These are phyloP conservation scores for Deinandra increscens DNA, from an alignment of 129 eudicot genomes.

Conservation along the genomic window DNA sequence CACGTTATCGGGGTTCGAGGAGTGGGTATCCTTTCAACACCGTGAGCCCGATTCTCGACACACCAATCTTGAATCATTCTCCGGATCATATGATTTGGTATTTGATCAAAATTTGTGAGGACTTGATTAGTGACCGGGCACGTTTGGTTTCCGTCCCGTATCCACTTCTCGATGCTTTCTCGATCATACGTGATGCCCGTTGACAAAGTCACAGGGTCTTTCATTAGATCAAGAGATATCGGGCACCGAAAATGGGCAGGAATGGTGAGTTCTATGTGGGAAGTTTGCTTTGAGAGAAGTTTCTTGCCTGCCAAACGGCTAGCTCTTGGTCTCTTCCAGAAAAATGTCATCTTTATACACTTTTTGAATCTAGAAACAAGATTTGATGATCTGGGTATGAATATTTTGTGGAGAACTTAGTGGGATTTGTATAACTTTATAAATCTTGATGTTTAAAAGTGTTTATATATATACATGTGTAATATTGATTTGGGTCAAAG, in stretches of 20 bases:
- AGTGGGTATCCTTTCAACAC: slow-evolving; percentile 82
- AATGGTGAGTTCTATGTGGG: slow-evolving; percentile 49
- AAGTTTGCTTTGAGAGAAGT: slow-evolving; percentile 22
- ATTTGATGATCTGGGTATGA: slow-evolving; percentile 24
- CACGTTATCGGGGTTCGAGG: slow-evolving; percentile 67
- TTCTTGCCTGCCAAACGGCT: slow-evolving; percentile 35
- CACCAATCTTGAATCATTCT: slow-evolving; percentile 97
- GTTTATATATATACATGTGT: slow-evolving; percentile 16
- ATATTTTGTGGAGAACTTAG: slow-evolving; percentile 3
- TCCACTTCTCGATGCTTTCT: slow-evolving; percentile 88
- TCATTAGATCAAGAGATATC: slow-evolving; percentile 83
- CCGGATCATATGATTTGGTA: slow-evolving; percentile 76
- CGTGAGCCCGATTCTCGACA: slow-evolving; percentile 56
- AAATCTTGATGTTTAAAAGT: slow-evolving; percentile 18
- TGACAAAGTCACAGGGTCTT: slow-evolving; percentile 87
- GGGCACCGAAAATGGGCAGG: slow-evolving; percentile 88
- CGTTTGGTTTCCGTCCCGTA: slow-evolving; percentile 55
- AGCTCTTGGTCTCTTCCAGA: slow-evolving; percentile 57
- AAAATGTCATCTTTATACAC: slow-evolving; percentile 47
- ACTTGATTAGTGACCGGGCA: slow-evolving; percentile 83
- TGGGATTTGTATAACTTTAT: slow-evolving; percentile 10
- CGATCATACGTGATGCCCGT: slow-evolving; percentile 94
- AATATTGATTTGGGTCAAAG: slow-evolving; percentile 37
- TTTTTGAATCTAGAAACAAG: slow-evolving; percentile 2
- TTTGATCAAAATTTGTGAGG: slow-evolving; percentile 41